Evolutionary conservation across 2,329 filamentous ascomycete species (phyloP).

Genomic region (Coleophoma eucalyptorum): DNA sequence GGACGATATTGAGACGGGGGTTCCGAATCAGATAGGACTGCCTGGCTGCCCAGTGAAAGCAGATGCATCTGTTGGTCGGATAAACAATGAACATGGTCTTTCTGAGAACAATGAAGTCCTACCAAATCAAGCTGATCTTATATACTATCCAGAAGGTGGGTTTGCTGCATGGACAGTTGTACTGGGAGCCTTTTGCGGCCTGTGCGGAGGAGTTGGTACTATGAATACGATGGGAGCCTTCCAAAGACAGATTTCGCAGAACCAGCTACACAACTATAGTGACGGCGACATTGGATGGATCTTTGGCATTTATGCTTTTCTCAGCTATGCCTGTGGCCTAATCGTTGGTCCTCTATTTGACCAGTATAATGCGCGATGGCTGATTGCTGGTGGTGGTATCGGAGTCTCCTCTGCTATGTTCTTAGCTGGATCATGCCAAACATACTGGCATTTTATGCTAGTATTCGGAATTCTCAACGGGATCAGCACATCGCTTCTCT

Average conservation of each 20-base stretch:
- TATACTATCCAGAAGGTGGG: constrained; percentile 72
- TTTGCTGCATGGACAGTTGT: constrained; percentile 79
- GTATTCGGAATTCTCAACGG: constrained; percentile 75
- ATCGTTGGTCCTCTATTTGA: constrained; percentile 87
- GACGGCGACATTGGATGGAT: constrained; percentile 82
- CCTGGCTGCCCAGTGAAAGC: no score
- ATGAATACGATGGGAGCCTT: constrained; percentile 79
- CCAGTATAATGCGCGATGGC: constrained; percentile 69
- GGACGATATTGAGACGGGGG: no score
- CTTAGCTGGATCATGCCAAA: no score
- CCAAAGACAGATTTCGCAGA: constrained; percentile 69
- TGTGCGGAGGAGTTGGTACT: constrained; percentile 72
- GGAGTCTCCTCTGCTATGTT: no score
- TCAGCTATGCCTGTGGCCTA: constrained; percentile 78
- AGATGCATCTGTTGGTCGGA: no score
- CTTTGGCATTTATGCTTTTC: constrained; percentile 76
- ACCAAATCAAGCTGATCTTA: no score
- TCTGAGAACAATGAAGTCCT: no score
- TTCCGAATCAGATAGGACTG: no score
- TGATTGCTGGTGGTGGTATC: constrained; percentile 64
- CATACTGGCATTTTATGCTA: constrained; percentile 66
- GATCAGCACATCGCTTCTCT: constrained; percentile 72
- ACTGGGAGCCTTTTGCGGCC: constrained; percentile 75
- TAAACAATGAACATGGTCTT: no score
- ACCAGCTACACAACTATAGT: constrained; percentile 64